Evolutionary conservation across 1,284 basidiomycete genomes (phyloP).

Genomic region (Exsudoporus floridanus): DNA sequence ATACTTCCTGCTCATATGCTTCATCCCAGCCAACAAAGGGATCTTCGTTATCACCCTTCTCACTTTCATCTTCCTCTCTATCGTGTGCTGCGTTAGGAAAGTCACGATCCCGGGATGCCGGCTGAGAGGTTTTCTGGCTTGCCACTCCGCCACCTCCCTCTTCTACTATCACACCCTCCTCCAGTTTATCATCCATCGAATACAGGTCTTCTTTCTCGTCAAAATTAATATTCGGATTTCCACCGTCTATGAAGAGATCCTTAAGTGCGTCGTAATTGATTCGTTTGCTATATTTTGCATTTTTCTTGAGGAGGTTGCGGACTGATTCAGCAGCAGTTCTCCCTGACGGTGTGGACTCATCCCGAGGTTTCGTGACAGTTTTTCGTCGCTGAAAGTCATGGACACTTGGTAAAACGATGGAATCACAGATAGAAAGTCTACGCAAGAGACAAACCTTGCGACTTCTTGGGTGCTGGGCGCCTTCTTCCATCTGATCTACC

Average conservation of each 20-base stretch:
- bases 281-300: conserved; percentile 80
- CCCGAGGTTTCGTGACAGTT: conserved; percentile 64
- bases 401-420: conserved; percentile 6
- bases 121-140: conserved; percentile 12
- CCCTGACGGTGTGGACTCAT: conserved; percentile 69
- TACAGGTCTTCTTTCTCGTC: conserved; percentile 42
- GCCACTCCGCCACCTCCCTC: conserved; percentile 42
- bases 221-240: conserved; percentile 33
- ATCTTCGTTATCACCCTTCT: conserved; percentile 34
- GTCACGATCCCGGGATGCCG: conserved; percentile 14
- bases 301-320: conserved; percentile 77
- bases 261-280: conserved; percentile 89
- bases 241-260: conserved; percentile 64
- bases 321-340: conserved; percentile 80
- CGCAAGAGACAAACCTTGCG: conserved; percentile 67
- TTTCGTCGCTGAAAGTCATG: conserved; percentile 58
- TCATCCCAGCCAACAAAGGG: conserved; percentile 40
- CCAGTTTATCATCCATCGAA: conserved; percentile 51
- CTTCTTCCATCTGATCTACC: conserved; percentile 56
- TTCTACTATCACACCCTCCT: conserved; percentile 47
- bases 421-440: conserved; percentile 23
- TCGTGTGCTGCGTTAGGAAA: conserved; percentile 13
- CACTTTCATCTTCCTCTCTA: conserved; percentile 34
- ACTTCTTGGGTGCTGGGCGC: conserved; percentile 50
- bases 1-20: conserved; percentile 44